Evolutionary conservation across 495 filamentous ascomycete genomes (phyloP), one percentile per base, ranked within the genome.

Genomic region (Diplogelasinospora grovesii): DNA sequence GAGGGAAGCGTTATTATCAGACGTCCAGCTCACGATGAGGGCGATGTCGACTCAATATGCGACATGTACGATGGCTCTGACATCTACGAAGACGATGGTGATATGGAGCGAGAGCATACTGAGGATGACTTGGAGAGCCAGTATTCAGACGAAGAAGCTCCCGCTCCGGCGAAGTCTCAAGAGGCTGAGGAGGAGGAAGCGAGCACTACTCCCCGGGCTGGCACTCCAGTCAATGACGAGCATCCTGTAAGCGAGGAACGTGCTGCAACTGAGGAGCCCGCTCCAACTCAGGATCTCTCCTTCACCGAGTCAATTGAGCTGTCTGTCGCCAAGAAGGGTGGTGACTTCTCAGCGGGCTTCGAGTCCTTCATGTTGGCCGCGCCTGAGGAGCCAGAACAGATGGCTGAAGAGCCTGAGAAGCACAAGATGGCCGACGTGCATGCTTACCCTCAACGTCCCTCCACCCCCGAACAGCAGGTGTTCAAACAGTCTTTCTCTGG

Each of bases 21-120:
- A 48, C 69, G 75, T 24, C 78, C 86, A 50, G 71, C 70, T 10
- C 77, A 82, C 37, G 70, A 78, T 2, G 78, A 75, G 11, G 43
- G 72, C 16, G 82, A 90, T 52, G 66, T 88, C 16, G 86, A 86
- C 49, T 70, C 75, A 13, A 81, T 90, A 35, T 72, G 85, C n/a
- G 82, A 84, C 40, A 67, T 79, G 55, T 77, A 67, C 29, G 56
- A 59, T 38, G 39, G 33, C 16, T 39, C 59, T 18, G 61, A 64
- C 37, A 50, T 64, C 33, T 61, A 65, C 16, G 65, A 60, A 27
- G 61, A 61, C 16, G 54, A 64, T n/a, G 61, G 66, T 9, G 60
- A 74, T 2, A 64, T 68, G 15, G 53, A 60, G 18, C 50, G 51
- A 7, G 28, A 49, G 25, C 44, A 30, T 3, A 30, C 28, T 22